Conservation (phyloP, 257 asterid species). For the Penstemon davidsonii region DNA sequence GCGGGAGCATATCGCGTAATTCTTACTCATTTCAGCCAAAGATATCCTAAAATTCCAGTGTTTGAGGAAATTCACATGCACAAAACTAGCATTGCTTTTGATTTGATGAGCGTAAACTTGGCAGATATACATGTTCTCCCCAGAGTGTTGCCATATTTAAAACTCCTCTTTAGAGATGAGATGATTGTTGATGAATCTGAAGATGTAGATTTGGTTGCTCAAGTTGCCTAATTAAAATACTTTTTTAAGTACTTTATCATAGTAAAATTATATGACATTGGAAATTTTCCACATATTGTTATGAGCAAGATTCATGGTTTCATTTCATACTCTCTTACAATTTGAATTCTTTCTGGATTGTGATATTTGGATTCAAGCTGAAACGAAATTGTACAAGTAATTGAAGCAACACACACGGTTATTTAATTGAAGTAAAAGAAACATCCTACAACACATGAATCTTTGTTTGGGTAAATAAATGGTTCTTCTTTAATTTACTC, state of each 20-base stretch:
- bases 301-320: background rate
- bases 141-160: conserved; percentile 71
- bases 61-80: conserved; percentile 73
- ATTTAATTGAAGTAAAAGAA: too few relatives aligned
- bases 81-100: conserved; percentile 87
- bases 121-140: conserved; percentile 87
- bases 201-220: conserved; percentile 43
- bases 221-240: conserved; percentile 34
- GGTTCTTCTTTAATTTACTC: too few relatives aligned
- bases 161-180: conserved; percentile 73
- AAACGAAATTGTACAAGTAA: background rate
- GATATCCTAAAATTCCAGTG: conserved; percentile 94
- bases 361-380: background rate
- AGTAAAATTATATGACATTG: background rate
- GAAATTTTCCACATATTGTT: background rate
- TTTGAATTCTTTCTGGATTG: background rate
- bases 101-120: conserved; percentile 88
- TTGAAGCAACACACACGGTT: too few relatives aligned
- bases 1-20: conserved; percentile 84
- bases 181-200: conserved; percentile 70
- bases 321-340: background rate
- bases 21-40: conserved; percentile 94
- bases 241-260: background rate
- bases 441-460: too few relatives aligned
- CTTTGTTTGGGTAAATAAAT: too few relatives aligned